Evolutionary conservation across 1,139 yeast genomes (phyloP).

Genomic region (Suhomyces coccinellae): DNA sequence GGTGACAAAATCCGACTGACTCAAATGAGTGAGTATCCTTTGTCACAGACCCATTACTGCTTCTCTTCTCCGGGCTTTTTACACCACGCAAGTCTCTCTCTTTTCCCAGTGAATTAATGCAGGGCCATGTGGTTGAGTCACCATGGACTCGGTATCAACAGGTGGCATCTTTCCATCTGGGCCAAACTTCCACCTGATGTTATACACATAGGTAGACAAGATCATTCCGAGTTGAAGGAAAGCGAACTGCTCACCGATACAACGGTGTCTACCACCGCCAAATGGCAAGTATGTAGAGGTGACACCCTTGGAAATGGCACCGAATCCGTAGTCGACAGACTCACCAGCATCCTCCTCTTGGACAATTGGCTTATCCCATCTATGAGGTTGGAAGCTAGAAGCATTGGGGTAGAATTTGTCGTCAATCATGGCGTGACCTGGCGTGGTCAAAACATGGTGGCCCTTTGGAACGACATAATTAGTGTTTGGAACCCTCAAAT

Average conservation of each 20-base stretch:
- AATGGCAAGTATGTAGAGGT: constrained; percentile 94
- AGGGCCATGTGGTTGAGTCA: constrained; percentile 80
- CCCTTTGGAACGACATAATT: constrained; percentile 83
- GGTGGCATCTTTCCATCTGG: constrained; percentile 60
- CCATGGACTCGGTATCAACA: constrained; percentile 90
- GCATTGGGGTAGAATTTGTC: constrained; percentile 80
- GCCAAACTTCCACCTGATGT: constrained; percentile 73
- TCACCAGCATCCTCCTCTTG: constrained; percentile 26
- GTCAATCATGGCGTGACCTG: constrained; percentile 84
- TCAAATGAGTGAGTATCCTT: background rate
- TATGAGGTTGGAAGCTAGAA: constrained; percentile 69
- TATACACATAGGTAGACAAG: constrained; percentile 72
- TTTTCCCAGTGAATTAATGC: constrained; percentile 78
- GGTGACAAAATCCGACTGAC: too few species aligned
- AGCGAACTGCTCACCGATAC: constrained; percentile 99
- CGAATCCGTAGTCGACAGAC: constrained; percentile 90
- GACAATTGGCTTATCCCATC: constrained; percentile 64
- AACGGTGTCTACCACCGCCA: constrained; percentile 99
- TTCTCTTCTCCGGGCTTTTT: background rate
- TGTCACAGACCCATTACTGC: background rate
- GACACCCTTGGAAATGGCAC: constrained; percentile 94
- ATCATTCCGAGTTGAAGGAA: constrained; percentile 89
- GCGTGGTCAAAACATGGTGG: constrained; percentile 87
- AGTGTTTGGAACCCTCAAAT: constrained; percentile 78
- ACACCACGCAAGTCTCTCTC: constrained; percentile 35